These are phyloP conservation scores for Leptosphaerulina australis DNA, from an alignment of 2,329 filamentous ascomycete species.

Conservation along the genomic window DNA sequence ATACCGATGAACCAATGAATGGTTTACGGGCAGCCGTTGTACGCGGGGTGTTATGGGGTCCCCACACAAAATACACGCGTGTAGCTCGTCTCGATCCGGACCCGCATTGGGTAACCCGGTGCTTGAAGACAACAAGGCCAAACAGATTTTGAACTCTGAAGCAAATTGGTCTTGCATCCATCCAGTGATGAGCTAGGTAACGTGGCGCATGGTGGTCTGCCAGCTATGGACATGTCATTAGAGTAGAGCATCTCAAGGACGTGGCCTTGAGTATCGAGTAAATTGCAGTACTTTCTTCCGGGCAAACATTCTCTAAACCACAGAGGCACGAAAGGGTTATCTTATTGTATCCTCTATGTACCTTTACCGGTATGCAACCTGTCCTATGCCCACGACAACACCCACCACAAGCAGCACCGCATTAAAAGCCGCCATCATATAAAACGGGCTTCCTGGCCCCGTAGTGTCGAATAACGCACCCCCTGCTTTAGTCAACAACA, in stretches of 20 bases:
- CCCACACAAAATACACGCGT: constrained; percentile 17
- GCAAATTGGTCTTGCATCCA: too few species aligned
- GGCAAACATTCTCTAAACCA: too few species aligned
- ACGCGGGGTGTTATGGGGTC: constrained; percentile 11
- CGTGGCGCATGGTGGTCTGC: too few species aligned
- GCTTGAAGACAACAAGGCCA: neutral
- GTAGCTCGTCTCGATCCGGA: constrained; percentile 15
- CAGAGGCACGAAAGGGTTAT: too few species aligned
- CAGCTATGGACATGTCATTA: too few species aligned
- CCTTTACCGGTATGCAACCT: constrained; percentile 16
- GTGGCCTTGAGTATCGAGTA: too few species aligned
- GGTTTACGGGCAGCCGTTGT: neutral
- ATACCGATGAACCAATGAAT: constrained; percentile 8
- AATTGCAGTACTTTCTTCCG: too few species aligned
- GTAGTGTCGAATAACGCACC: constrained; percentile 82
- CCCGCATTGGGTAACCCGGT: constrained; percentile 14
- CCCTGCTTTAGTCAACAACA: constrained; percentile 89
- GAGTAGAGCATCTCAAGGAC: too few species aligned
- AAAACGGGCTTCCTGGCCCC: constrained; percentile 82
- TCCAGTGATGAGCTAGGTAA: too few species aligned
- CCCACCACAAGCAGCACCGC: constrained; percentile 66
- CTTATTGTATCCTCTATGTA: neutral
- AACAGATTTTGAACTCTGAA: too few species aligned
- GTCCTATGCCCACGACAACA: constrained; percentile 25
- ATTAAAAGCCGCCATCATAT: constrained; percentile 92